Conservation (phyloP, 768 basidiomycete species). For the Xerocomus potaroensis region DNA sequence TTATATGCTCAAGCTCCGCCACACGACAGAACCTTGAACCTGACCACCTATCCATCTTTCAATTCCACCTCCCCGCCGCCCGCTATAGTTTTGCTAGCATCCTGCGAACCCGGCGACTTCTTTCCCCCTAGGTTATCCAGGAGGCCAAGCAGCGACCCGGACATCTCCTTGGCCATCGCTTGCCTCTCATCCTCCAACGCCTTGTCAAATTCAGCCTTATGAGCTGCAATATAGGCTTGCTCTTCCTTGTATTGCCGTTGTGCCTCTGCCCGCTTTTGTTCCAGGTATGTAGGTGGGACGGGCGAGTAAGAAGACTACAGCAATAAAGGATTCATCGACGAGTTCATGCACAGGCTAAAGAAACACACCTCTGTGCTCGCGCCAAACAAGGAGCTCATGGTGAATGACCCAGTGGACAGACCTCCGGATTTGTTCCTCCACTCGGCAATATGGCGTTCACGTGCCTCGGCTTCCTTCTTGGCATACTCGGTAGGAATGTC, state of each 20-base stretch:
- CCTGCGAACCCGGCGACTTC: slow-evolving; percentile 12
- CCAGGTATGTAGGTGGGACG: slow-evolving; percentile 47
- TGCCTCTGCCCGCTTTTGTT: slow-evolving; percentile 47
- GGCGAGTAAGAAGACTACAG: slow-evolving; percentile 27
- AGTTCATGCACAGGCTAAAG: background rate
- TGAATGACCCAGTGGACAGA: slow-evolving; percentile 37
- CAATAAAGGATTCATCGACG: background rate
- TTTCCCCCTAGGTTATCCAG: slow-evolving; percentile 23
- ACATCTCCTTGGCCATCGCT: slow-evolving; percentile 45
- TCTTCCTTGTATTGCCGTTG: slow-evolving; percentile 51
- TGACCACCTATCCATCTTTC: too few relatives aligned
- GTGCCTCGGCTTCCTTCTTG: slow-evolving; percentile 80
- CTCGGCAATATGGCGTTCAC: slow-evolving; percentile 71
- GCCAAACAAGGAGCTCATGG: slow-evolving; percentile 44
- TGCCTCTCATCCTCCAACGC: slow-evolving; percentile 50
- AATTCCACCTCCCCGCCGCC: slow-evolving; percentile 10
- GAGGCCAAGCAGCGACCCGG: slow-evolving; percentile 37
- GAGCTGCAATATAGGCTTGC: slow-evolving; percentile 45
- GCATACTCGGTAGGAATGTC: slow-evolving; percentile 88
- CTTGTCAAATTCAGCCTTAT: slow-evolving; percentile 49
- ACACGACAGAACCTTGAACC: too few relatives aligned
- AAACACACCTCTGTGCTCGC: slow-evolving; percentile 27
- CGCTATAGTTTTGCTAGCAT: slow-evolving; percentile 4
- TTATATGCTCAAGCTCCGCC: too few relatives aligned
- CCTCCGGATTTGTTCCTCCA: slow-evolving; percentile 57